Percentiles rank a stretch among this genome's conserved stretches.
phyloP scores from a whole-genome alignment of 1,284 basidiomycete genomes.

The Ustilago lituana region DNA sequence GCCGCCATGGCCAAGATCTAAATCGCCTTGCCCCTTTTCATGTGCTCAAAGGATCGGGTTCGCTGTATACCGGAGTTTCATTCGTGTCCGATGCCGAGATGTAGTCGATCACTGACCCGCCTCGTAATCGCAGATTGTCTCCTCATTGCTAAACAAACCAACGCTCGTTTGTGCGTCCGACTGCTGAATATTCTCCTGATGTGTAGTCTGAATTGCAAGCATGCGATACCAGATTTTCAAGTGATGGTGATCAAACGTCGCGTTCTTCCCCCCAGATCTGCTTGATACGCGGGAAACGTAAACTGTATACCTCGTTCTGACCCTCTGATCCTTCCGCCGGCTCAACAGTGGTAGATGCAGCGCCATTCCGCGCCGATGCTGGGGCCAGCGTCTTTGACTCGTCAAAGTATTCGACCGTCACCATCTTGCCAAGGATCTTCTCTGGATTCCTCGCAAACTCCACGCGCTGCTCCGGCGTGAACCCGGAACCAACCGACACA shows the following conservation, averaged over 20 bases:
- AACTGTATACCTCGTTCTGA: conserved; percentile 21
- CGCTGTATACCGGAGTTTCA: conserved; percentile 32
- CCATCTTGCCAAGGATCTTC: conserved; percentile 42
- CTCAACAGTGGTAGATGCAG: neutral
- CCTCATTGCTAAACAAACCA: conserved; percentile 10
- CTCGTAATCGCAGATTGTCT: conserved; percentile 18
- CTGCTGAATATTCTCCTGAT: no score
- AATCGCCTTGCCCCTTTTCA: conserved; percentile 10
- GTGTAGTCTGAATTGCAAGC: no score
- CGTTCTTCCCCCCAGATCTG: conserved; percentile 42
- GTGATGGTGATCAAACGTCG: conserved; percentile 21
- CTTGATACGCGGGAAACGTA: conserved; percentile 58
- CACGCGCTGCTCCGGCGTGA: conserved; percentile 47
- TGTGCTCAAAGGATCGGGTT: conserved; percentile 4
- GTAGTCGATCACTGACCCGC: neutral
- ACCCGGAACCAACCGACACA: conserved; percentile 53
- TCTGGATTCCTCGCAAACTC: conserved; percentile 42
- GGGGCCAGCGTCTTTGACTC: conserved; percentile 22
- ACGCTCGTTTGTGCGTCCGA: neutral
- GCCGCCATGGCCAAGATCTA: conserved; percentile 67
- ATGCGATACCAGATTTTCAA: no score
- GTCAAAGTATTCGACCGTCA: conserved; percentile 55
- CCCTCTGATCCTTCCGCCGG: neutral
- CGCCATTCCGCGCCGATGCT: conserved; percentile 3
- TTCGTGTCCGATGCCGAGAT: neutral